phyloP scores from a whole-genome alignment of 768 basidiomycete species.

The Lactifluus volemus region DNA sequence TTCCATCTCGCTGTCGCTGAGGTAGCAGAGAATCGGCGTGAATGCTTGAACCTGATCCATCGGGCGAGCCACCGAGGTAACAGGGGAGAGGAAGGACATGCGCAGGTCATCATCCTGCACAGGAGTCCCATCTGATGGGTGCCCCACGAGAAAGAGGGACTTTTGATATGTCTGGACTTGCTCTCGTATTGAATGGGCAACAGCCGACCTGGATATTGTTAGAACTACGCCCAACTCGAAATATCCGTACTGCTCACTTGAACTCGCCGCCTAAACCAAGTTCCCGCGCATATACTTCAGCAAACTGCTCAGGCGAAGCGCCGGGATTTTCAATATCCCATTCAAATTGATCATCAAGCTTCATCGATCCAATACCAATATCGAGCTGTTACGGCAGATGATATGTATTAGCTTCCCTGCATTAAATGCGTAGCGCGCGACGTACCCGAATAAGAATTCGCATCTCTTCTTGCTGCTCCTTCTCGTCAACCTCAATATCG shows the following conservation, averaged over 20 bases:
- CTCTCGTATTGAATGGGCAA: conserved; percentile 92
- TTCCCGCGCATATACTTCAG: conserved; percentile 77
- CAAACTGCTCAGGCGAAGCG: conserved; percentile 88
- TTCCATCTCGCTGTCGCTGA: conserved; percentile 85
- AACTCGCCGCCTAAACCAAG: conserved; percentile 90
- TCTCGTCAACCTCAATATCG: conserved; percentile 58
- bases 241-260: conserved; percentile 43
- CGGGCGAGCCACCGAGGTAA: conserved; percentile 60
- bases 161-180: conserved; percentile 90
- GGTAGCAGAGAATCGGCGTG: conserved; percentile 84
- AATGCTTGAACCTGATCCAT: conserved; percentile 70
- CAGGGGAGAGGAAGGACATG: conserved; percentile 78
- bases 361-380: conserved; percentile 87
- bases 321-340: conserved; percentile 85
- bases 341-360: conserved; percentile 94
- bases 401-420: background rate
- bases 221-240: background rate
- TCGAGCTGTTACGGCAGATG: conserved; percentile 54
- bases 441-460: conserved; percentile 86
- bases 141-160: conserved; percentile 83
- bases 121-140: conserved; percentile 68
- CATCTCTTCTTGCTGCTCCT: conserved; percentile 71
- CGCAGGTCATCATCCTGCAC: conserved; percentile 89
- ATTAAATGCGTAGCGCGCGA: conserved; percentile 3
- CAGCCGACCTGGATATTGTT: conserved; percentile 62